phyloP scores from a whole-genome alignment of 208 protist genomes.

The Trypanosoma vivax region DNA sequence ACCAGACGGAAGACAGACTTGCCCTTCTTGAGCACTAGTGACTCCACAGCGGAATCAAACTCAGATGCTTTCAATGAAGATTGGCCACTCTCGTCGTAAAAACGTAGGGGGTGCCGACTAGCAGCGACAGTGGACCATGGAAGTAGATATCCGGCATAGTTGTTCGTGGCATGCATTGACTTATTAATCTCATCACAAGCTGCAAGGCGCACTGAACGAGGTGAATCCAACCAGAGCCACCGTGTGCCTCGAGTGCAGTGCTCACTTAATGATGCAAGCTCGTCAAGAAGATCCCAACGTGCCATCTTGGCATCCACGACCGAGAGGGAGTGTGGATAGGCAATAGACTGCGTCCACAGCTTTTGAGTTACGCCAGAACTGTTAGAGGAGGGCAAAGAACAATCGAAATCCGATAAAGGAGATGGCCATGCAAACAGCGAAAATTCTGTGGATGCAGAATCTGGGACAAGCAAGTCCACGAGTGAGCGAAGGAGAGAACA shows the following conservation, averaged over 20 bases:
- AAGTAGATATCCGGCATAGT: slow-evolving; percentile 36
- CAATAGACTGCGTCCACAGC: not conserved
- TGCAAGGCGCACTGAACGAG: slow-evolving; percentile 30
- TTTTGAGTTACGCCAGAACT: not conserved
- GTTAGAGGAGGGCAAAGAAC: not conserved
- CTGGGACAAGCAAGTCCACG: slow-evolving; percentile 15
- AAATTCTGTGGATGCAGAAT: slow-evolving; percentile 20
- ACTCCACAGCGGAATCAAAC: slow-evolving; percentile 41
- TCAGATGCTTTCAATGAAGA: slow-evolving; percentile 24
- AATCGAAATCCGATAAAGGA: not conserved
- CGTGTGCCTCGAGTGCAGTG: not conserved
- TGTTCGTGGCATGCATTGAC: not conserved
- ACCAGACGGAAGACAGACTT: slow-evolving; percentile 41
- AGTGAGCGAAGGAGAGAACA: slow-evolving; percentile 19
- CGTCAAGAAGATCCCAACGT: slow-evolving; percentile 43
- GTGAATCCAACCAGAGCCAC: slow-evolving; percentile 59
- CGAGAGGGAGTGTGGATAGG: not conserved
- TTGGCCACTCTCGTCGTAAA: slow-evolving; percentile 84
- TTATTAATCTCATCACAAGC: slow-evolving; percentile 1
- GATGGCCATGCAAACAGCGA: slow-evolving; percentile 12
- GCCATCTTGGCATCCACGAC: not conserved
- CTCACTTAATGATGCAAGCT: slow-evolving; percentile 23
- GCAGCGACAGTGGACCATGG: slow-evolving; percentile 67
- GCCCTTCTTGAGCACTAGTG: slow-evolving; percentile 15
- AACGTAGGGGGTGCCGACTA: slow-evolving; percentile 48